Conservation (phyloP, 495 filamentous ascomycete genomes). For the Tetracladium marchalianum region DNA sequence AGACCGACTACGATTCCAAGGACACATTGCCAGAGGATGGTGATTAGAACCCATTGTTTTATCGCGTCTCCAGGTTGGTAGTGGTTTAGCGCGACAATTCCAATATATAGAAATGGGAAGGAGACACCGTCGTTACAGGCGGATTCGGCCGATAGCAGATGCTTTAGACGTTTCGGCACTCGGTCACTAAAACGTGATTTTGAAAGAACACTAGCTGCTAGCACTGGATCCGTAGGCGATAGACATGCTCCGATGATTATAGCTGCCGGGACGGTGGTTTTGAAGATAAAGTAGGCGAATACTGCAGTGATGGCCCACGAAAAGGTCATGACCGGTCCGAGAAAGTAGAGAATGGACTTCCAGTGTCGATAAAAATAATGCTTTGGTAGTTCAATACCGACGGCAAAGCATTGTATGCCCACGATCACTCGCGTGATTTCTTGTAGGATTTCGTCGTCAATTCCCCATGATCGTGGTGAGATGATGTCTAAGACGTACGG, state of each 20-base stretch:
- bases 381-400: constrained; percentile 38
- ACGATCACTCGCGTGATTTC: constrained; percentile 36
- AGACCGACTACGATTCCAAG: constrained; percentile 31
- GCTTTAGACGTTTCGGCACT: constrained; percentile 33
- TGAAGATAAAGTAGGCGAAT: constrained; percentile 29
- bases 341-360: constrained; percentile 31
- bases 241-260: constrained; percentile 38
- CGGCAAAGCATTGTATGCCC: constrained; percentile 36
- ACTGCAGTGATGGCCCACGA: constrained; percentile 35
- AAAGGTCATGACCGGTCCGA: constrained; percentile 40
- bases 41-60: constrained; percentile 37
- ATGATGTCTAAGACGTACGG: constrained; percentile 26
- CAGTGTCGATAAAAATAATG: constrained; percentile 32
- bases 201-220: constrained; percentile 34
- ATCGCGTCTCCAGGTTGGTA: constrained; percentile 18
- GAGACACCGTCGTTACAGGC: constrained; percentile 40
- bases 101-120: constrained; percentile 40
- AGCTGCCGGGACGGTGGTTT: constrained; percentile 26
- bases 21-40: constrained; percentile 38
- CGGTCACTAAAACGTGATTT: constrained; percentile 32
- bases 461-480: constrained; percentile 29
- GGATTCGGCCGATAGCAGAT: constrained; percentile 37
- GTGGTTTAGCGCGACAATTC: constrained; percentile 25
- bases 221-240: constrained; percentile 40
- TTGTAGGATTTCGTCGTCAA: constrained; percentile 32